Base-by-base conservation (phyloP, 805 yeast species). In the Hanseniaspora taiwanica region DNA sequence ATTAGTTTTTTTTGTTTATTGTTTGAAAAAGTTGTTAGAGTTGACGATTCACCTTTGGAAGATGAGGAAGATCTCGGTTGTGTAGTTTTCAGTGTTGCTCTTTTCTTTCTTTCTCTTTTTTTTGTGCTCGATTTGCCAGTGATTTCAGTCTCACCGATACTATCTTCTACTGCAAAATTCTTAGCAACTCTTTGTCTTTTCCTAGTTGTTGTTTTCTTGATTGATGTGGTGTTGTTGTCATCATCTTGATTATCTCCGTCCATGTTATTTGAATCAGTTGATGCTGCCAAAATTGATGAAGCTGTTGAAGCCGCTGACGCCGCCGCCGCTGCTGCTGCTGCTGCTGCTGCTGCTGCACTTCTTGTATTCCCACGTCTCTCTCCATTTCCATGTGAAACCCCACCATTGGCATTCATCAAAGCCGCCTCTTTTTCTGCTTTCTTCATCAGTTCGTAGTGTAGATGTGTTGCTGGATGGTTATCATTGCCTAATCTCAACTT, bases 391-490 rank as follows among this genome's bases (percentile, higher is more conserved):
- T 13, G 18, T 18, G 33, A 13, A 29, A 18, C 8, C 18, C 18
- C 8, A 4, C 33, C 33, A 8, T 29, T 29, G 3, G 33, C 33
- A 29, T 16, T 29, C 33, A 29, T 29, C 16, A 18, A 29, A 27
- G 20, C 34, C 19, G 40, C 38, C 9, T 38, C 41, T 21, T 35
- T 42, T 12, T 35, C 34, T 3, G 44, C 44, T 40, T 57, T 57
- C 21, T 56, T 51, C 63, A 59, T 59, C 31, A 59, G 44, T 37
- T 58, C 62, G 42, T 57, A 53, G 40, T 59, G 64, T 34, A 59
- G 32, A 40, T 58, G 63, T 72, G 85, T 78, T n/a, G 96, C 96
- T 1, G 96, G 95, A 57, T 91, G 96, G 54, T 81, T 75, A 48
- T 74, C 67, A 1, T 83, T 81, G 0, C 96, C 96, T 27, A 75